These are phyloP conservation scores for Sonneratia caseolaris DNA, from an alignment of 345 rosid species.

Conservation along the genomic window DNA sequence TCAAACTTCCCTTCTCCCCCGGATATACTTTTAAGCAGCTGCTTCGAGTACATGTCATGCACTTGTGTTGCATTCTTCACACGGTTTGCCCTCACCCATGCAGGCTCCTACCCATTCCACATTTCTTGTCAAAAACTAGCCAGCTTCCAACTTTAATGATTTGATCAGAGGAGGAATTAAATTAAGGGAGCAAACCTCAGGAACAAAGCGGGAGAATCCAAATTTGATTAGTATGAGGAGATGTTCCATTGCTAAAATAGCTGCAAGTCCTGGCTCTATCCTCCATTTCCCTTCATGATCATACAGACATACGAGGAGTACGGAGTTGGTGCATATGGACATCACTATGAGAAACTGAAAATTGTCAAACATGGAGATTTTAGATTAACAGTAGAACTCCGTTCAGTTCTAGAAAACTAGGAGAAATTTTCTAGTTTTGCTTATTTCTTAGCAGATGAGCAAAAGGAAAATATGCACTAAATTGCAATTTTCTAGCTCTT, in stretches of 20 bases:
- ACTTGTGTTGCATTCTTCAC: slow-evolving; percentile 63
- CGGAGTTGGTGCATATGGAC: slow-evolving; percentile 91
- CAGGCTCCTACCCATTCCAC: slow-evolving; percentile 50
- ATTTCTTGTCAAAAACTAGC: neutral
- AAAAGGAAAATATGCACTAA: neutral
- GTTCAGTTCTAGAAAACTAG: neutral
- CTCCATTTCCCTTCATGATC: slow-evolving; percentile 86
- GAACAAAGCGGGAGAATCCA: slow-evolving; percentile 68
- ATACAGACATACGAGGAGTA: slow-evolving; percentile 73
- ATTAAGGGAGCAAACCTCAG: slow-evolving; percentile 36
- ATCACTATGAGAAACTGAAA: slow-evolving; percentile 67
- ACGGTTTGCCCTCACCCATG: slow-evolving; percentile 79
- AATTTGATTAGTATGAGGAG: slow-evolving; percentile 69
- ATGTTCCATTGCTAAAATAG: slow-evolving; percentile 76
- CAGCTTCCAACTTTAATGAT: neutral
- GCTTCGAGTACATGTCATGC: slow-evolving; percentile 61
- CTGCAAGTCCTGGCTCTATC: slow-evolving; percentile 87
- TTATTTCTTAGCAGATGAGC: neutral
- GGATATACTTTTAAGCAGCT: slow-evolving; percentile 55
- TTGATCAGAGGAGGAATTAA: neutral
- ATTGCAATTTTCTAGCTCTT: neutral
- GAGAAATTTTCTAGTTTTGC: neutral
- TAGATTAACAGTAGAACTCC: neutral
- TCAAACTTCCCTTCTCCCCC: slow-evolving; percentile 20
- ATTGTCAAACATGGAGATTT: slow-evolving; percentile 7